Evolutionary conservation across 2,329 filamentous ascomycete genomes (phyloP), one percentile per base, ranked within the genome.

Genomic region (Ceratocystiopsis sp.): DNA sequence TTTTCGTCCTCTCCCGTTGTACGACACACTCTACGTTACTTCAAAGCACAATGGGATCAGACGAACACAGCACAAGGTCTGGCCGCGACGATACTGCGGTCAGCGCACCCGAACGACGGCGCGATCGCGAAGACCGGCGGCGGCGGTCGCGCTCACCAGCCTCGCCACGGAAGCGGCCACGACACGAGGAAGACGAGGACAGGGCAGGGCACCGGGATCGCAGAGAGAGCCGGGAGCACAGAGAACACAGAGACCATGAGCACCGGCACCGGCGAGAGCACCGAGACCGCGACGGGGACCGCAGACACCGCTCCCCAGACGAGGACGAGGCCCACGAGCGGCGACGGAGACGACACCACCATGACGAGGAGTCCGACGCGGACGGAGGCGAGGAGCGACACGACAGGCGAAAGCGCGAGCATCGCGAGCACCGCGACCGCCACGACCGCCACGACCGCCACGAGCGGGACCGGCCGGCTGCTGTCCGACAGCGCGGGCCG

Each of bases 401-500:
- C 17, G 35, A 34, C 11, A 34, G 8, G 11, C 3, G 33, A 15
- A 13, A 11, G 13, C 33, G 4, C 13, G 33, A 34, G 33, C 12
- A 11, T 15, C 33, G 33, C 33, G 33, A 15, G 3, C 33, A 13
- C 13, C 13, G 13, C 33, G 13, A 34, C 10, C 10, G 32, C 4
- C 32, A 33, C 17, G 19, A 12, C 16, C 33, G 33, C 13, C 13
- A 11, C 33, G 13, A 34, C 10, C 10, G 32, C 4, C 32, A 33
- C 17, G 19, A 12, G 21, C 14, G 32, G 9, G 18, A n/a, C 4
- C 34, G 25, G 10, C 25, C 25, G 25, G 25, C 45, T 2, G 46
- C 59, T 33, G 61, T 54, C 48, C 25, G 25, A 8, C 63, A 58
- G 38, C 54, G 55, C 42, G 71, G 69, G 0, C 73, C 75, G 0